Conservation (phyloP, 1,284 basidiomycete genomes). For the Sporisorium reilianum region DNA sequence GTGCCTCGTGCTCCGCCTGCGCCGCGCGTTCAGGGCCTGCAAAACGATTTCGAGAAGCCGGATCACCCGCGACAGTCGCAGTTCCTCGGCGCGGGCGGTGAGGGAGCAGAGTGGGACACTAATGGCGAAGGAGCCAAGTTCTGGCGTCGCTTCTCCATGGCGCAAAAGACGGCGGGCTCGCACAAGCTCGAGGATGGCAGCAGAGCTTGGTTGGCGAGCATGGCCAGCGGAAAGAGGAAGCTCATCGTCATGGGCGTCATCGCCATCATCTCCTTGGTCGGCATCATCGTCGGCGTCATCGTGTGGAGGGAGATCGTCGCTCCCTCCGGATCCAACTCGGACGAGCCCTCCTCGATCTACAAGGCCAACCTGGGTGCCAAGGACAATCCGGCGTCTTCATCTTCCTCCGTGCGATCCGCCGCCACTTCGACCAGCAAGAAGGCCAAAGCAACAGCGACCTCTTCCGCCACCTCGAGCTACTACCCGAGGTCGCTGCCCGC, state of each 20-base stretch:
- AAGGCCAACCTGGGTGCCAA: constrained; percentile 47
- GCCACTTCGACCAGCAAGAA: constrained; percentile 16
- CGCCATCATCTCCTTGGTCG: constrained; percentile 39
- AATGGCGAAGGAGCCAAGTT: constrained; percentile 60
- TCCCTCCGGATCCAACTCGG: constrained; percentile 28
- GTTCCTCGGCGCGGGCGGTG: constrained; percentile 56
- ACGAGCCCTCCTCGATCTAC: constrained; percentile 32
- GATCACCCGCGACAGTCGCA: constrained; percentile 55
- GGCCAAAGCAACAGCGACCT: constrained; percentile 19
- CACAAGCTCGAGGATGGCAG: constrained; percentile 43
- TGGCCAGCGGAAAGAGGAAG: constrained; percentile 41
- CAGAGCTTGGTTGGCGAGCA: constrained; percentile 38
- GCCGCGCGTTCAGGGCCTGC: constrained; percentile 51
- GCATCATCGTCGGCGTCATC: constrained; percentile 56
- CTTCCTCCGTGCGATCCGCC: constrained; percentile 6
- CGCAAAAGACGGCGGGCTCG: constrained; percentile 50
- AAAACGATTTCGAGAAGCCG: constrained; percentile 55
- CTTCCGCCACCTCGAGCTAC: constrained; percentile 12
- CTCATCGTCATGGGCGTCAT: constrained; percentile 49
- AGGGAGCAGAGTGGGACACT: constrained; percentile 63
- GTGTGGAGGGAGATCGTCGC: constrained; percentile 58
- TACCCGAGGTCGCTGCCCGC: constrained; percentile 15
- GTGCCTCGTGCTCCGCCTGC: constrained; percentile 24
- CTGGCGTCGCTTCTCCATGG: constrained; percentile 60
- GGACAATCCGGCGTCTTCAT: not conserved